These are phyloP conservation scores for Pythium guiyangense DNA, from an alignment of 352 stramenopile genomes.

Conservation along the genomic window DNA sequence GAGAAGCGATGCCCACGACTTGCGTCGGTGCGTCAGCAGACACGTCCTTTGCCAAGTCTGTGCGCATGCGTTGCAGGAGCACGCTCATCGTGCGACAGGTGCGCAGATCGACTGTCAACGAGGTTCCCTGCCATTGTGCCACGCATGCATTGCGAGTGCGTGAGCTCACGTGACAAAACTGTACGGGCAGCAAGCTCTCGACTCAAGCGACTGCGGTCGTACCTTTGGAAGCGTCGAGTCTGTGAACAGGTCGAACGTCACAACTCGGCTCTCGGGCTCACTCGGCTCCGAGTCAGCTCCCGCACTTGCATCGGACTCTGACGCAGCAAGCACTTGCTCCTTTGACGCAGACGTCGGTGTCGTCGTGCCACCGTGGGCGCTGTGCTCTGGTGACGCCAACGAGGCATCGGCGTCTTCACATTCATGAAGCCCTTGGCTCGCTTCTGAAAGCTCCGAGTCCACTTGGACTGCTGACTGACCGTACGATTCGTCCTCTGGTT, in stretches of 20 bases:
- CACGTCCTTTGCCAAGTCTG: neutral
- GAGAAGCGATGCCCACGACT: slow-evolving; percentile 6
- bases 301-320: neutral
- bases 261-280: neutral
- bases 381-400: too few species aligned
- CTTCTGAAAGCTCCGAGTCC: too few species aligned
- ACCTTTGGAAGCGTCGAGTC: neutral
- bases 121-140: neutral
- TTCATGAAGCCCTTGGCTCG: too few species aligned
- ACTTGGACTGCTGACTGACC: too few species aligned
- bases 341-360: too few species aligned
- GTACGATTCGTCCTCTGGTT: too few species aligned
- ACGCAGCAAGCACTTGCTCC: too few species aligned
- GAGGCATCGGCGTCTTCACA: too few species aligned
- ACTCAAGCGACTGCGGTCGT: too few species aligned
- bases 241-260: neutral
- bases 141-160: neutral
- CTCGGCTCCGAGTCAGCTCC: neutral
- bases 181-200: neutral
- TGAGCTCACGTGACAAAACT: neutral
- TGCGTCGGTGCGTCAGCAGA: neutral
- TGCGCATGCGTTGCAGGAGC: slow-evolving; percentile 8
- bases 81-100: slow-evolving; percentile 1
- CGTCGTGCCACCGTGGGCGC: too few species aligned
- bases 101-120: slow-evolving; percentile 1